Conservation (phyloP, 2,329 filamentous ascomycete species). For the Orbilia ellipsospora region DNA sequence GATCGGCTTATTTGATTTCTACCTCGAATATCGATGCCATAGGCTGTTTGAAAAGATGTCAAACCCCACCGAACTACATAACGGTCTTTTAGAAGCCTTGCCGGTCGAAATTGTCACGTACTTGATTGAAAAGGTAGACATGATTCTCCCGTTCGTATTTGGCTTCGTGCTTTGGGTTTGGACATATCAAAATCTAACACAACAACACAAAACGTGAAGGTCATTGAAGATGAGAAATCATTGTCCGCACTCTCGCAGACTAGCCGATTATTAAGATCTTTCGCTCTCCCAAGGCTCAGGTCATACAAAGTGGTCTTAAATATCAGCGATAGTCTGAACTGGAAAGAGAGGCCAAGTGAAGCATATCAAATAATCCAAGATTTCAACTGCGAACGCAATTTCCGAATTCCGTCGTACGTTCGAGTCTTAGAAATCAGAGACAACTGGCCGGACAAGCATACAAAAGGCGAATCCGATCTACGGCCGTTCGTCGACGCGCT, state of each 20-base stretch:
- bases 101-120: constrained; percentile 41
- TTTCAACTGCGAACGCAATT: constrained; percentile 28
- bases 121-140: constrained; percentile 22
- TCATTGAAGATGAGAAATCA: constrained; percentile 37
- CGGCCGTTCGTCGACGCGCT: constrained; percentile 6
- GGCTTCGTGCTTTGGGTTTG: background rate
- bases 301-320: constrained; percentile 43
- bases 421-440: constrained; percentile 40
- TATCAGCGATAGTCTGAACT: constrained; percentile 16
- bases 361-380: constrained; percentile 24
- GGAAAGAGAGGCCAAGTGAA: background rate
- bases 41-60: too few relatives aligned
- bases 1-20: too few relatives aligned
- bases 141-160: background rate
- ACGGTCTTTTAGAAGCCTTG: constrained; percentile 2
- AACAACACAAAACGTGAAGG: constrained; percentile 3
- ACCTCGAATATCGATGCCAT: too few relatives aligned
- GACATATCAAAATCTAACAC: background rate
- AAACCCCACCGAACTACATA: too few relatives aligned
- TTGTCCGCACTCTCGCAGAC: constrained; percentile 33
- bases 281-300: constrained; percentile 27
- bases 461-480: background rate
- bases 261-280: constrained; percentile 14
- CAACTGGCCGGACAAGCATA: background rate
- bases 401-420: constrained; percentile 11